These are phyloP conservation scores for Lentinula lateritia DNA, from an alignment of 768 basidiomycete species.

Conservation along the genomic window DNA sequence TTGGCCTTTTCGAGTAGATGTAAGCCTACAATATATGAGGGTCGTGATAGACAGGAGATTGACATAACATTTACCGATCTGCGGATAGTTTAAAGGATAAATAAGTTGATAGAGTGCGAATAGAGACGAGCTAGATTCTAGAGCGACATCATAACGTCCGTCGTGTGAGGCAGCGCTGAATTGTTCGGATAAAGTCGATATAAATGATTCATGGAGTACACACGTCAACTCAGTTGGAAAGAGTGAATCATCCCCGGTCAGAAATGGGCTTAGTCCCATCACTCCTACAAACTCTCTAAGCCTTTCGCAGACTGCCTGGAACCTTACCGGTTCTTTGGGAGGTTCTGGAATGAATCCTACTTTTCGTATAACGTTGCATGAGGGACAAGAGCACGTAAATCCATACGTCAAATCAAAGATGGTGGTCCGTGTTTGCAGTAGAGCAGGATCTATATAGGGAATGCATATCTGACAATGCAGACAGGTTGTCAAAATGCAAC, in stretches of 20 bases:
- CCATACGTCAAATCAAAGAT: conserved; percentile 61
- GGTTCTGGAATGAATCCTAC: conserved; percentile 33
- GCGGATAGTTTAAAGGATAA: conserved; percentile 78
- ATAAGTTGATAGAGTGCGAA: conserved; percentile 63
- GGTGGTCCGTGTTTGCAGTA: conserved; percentile 53
- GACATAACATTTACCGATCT: conserved; percentile 52
- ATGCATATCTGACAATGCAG: conserved; percentile 51
- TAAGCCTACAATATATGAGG: conserved; percentile 43
- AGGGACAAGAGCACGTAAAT: conserved; percentile 57
- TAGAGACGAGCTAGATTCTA: conserved; percentile 49
- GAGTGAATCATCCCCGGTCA: conserved; percentile 8
- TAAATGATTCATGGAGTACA: conserved; percentile 53
- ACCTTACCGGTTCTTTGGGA: conserved; percentile 26
- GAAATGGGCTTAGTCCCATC: conserved; percentile 4
- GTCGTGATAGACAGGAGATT: background rate
- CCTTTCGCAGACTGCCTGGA: conserved; percentile 10
- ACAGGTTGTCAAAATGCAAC: background rate
- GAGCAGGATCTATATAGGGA: conserved; percentile 75
- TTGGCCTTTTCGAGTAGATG: conserved; percentile 75
- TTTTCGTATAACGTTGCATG: conserved; percentile 42
- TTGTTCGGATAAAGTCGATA: conserved; percentile 49
- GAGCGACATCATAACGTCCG: conserved; percentile 45
- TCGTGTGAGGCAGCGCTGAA: conserved; percentile 74
- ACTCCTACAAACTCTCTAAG: conserved; percentile 5
- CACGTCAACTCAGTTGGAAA: conserved; percentile 36